phyloP scores from a whole-genome alignment of 1,284 basidiomycete species.

The Leccinum subrobustum region DNA sequence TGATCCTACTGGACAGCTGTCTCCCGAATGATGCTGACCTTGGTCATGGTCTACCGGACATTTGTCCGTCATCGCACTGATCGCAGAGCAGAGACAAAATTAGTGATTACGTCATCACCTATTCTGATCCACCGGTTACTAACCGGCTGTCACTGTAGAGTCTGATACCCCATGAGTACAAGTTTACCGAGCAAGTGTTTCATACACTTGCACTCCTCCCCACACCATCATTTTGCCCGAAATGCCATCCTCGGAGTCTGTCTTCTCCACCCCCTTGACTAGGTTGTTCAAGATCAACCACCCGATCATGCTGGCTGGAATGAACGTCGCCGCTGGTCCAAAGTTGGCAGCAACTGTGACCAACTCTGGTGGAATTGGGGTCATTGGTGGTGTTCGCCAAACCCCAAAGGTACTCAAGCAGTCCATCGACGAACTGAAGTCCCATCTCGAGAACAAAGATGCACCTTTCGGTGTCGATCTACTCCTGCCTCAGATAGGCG shows the following conservation, averaged over 20 bases:
- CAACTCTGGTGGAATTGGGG: conserved; percentile 81
- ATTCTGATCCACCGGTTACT: not conserved
- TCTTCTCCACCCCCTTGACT: conserved; percentile 65
- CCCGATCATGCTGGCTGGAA: conserved; percentile 81
- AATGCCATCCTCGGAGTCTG: conserved; percentile 56
- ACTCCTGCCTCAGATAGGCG: conserved; percentile 77
- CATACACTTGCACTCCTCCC: not conserved
- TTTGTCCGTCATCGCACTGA: conserved; percentile 39
- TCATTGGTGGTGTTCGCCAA: conserved; percentile 78
- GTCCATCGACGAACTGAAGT: conserved; percentile 68
- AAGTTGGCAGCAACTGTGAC: conserved; percentile 76
- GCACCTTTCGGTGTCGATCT: conserved; percentile 85
- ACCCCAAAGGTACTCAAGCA: conserved; percentile 65
- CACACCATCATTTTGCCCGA: not conserved
- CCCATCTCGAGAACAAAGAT: conserved; percentile 65
- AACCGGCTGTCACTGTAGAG: too few species aligned
- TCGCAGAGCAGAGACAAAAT: not conserved
- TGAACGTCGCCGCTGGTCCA: conserved; percentile 85
- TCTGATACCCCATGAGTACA: not conserved
- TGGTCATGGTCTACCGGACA: conserved; percentile 63
- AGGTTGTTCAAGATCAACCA: conserved; percentile 77
- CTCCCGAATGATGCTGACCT: conserved; percentile 18
- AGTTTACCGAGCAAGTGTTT: not conserved
- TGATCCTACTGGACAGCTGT: conserved; percentile 45
- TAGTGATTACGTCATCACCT: conserved; percentile 26